Evolutionary conservation across 1,139 yeast genomes (phyloP), one percentile per base, ranked within the genome.

Genomic region (Scheffersomyces illinoinensis): DNA sequence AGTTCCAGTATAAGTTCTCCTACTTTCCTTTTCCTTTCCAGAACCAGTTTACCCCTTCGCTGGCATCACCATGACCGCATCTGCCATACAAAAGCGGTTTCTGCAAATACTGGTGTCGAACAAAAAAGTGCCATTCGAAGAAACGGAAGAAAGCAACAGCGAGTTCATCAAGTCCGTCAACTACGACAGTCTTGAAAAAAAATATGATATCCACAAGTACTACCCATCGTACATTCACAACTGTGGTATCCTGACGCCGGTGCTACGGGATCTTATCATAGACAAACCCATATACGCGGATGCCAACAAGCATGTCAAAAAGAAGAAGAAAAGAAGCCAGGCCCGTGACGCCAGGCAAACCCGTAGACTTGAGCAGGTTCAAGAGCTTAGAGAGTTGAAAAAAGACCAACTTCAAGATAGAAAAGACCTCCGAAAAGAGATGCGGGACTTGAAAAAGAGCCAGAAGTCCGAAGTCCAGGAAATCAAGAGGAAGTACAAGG

Each of bases 171-270:
- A 69, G 55, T 51, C 61, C 43, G 66, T 78, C 47, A 70, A 81
- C 67, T 81, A 79, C 65, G 79, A 76, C 6, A 74, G 71, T 55
- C 68, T 81, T 55, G 84, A 80, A 61, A 57, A 62, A 14, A 68
- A 71, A 56, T 79, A 68, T 61, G 67, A 76, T 39, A 73, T 81
- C 56, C 73, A 71, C 63, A 80, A 79, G 62, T 80, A 80, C 64
- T 74, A 75, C 55, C 85, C 84, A 3, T 66, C 68, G 56, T 77
- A 68, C 64, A 73, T 81, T 59, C 84, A 79, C 61, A 80, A 81
- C 65, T 73, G 73, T 39, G 77, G 68, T 43, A 68, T 73, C 4
- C 66, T 75, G 21, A 80, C 84, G 2, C 84, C 84, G 3, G 69
- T 69, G 52, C 69, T 81, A 54, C 71, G 70, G 58, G 74, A 70